Conservation (phyloP, 306 rosid genomes). For the Sicyos baderoa region DNA sequence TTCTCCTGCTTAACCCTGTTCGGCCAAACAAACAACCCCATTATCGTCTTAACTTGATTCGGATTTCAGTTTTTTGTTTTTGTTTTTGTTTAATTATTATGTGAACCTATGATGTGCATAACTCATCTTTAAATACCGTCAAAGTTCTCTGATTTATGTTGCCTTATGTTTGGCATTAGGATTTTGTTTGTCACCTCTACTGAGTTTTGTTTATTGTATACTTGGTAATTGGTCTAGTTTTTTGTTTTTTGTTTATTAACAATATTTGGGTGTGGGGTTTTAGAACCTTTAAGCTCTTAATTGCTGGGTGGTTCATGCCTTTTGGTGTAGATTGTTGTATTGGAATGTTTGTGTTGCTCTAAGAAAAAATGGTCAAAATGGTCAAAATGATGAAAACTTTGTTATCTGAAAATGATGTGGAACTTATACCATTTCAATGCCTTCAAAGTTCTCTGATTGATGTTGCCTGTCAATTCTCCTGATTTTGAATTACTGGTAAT, state of each 20-base stretch:
- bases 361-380: too few relatives aligned
- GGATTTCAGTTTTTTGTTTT: not conserved
- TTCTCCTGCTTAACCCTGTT: conserved; percentile 16
- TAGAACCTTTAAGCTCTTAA: too few relatives aligned
- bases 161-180: not conserved
- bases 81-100: too few relatives aligned
- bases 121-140: conserved; percentile 17
- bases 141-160: conserved; percentile 30
- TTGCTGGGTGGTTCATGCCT: too few relatives aligned
- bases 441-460: conserved; percentile 35
- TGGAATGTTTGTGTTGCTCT: too few relatives aligned
- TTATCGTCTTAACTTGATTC: not conserved
- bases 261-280: too few relatives aligned
- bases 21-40: conserved; percentile 12
- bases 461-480: conserved; percentile 4
- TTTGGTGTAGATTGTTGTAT: too few relatives aligned
- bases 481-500: not conserved
- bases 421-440: not conserved
- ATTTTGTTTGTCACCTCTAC: too few relatives aligned
- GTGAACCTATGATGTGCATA: conserved; percentile 21
- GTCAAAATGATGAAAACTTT: too few relatives aligned
- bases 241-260: too few relatives aligned
- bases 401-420: too few relatives aligned
- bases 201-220: not conserved
- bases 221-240: too few relatives aligned